A percentile compares a stretch with the other conserved stretches of the same genome.
Evolutionary conservation across 2,329 filamentous ascomycete genomes (phyloP).

Genomic region (Fusarium coffeatum): DNA sequence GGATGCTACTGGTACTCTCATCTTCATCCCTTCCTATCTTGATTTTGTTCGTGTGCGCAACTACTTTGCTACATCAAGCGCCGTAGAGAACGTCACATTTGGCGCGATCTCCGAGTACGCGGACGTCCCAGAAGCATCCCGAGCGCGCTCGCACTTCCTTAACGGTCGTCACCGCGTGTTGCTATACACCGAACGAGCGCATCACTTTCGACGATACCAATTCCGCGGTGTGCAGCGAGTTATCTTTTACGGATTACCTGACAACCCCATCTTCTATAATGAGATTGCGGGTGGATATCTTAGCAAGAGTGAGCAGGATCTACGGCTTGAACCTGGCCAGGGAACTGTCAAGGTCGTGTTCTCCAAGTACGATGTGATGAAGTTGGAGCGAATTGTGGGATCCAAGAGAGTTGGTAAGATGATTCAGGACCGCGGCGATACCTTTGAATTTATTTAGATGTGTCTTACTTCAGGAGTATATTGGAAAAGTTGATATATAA

Average conservation of each 20-base stretch:
- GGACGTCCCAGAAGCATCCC: conserved; percentile 79
- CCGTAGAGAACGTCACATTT: conserved; percentile 66
- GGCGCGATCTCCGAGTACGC: conserved; percentile 92
- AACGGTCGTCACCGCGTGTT: conserved; percentile 84
- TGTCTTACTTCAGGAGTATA: conserved; percentile 7
- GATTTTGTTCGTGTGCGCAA: conserved; percentile 96
- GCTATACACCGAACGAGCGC: conserved; percentile 93
- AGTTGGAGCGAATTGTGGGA: conserved; percentile 88
- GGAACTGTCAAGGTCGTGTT: conserved; percentile 76
- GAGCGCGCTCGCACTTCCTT: conserved; percentile 88
- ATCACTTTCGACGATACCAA: conserved; percentile 92
- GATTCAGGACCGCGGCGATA: conserved; percentile 85
- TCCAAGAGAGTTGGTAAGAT: conserved; percentile 83
- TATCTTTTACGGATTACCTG: conserved; percentile 90
- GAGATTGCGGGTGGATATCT: conserved; percentile 80
- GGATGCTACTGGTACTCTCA: conserved; percentile 75
- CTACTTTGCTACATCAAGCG: conserved; percentile 80
- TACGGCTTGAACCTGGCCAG: conserved; percentile 66
- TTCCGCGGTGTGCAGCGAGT: conserved; percentile 84
- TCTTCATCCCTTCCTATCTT: conserved; percentile 93
- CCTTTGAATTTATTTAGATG: conserved; percentile 88
- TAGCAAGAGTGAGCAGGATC: conserved; percentile 67
- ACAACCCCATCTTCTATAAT: conserved; percentile 84
- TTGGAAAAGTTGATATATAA: conserved; percentile 14
- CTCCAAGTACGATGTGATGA: conserved; percentile 89